Percentiles rank a stretch among this genome's conserved stretches.
Evolutionary conservation across 257 asterid species (phyloP).

Genomic region (Solanum clarkiae): DNA sequence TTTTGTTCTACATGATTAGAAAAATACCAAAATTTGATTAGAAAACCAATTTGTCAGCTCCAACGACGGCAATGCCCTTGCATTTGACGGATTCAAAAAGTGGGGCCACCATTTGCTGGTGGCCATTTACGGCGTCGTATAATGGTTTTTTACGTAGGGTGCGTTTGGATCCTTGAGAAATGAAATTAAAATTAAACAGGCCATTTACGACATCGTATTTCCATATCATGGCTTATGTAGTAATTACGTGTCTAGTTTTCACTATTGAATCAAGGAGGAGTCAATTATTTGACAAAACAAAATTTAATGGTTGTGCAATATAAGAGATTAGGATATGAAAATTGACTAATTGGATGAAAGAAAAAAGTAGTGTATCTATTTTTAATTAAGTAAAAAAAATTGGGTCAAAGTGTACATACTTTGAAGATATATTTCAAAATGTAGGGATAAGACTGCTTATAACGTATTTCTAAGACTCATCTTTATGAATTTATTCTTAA

Average conservation of each 20-base stretch:
- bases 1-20: neutral
- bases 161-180: too few relatives aligned
- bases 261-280: neutral
- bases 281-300: neutral
- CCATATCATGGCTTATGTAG: neutral
- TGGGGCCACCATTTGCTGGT: conserved; percentile 42
- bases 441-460: neutral
- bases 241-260: neutral
- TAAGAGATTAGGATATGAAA: neutral
- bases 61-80: conserved; percentile 39
- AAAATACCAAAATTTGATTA: neutral
- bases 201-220: neutral
- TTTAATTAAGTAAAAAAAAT: neutral
- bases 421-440: neutral
- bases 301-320: neutral
- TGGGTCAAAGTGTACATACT: neutral
- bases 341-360: neutral
- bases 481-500: too few relatives aligned
- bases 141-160: too few relatives aligned
- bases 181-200: too few relatives aligned
- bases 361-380: neutral
- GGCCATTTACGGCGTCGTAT: too few relatives aligned
- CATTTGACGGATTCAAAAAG: conserved; percentile 43
- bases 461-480: neutral
- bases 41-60: conserved; percentile 40